These are phyloP conservation scores for Zygnema circumcarinatum DNA, from an alignment of 139 green algal species.

Conservation along the genomic window DNA sequence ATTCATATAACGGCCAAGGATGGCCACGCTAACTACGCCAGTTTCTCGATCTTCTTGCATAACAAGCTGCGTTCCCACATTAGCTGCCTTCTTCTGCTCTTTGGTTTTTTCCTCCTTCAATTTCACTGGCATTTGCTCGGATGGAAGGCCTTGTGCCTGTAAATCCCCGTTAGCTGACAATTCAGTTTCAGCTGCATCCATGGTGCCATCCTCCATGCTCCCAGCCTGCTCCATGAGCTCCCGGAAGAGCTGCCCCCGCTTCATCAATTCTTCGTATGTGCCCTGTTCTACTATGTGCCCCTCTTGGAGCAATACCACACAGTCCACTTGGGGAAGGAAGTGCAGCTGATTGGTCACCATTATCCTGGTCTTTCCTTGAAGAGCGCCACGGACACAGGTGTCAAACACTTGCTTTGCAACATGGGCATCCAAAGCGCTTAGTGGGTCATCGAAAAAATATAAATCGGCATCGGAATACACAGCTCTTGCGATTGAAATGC, in stretches of 20 bases:
- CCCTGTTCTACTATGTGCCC: slow-evolving; percentile 46
- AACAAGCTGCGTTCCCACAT: slow-evolving; percentile 26
- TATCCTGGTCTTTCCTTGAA: slow-evolving; percentile 73
- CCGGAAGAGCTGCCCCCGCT: background rate
- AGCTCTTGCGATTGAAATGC: slow-evolving; percentile 80
- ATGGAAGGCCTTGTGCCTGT: background rate
- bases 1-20: slow-evolving; percentile 36
- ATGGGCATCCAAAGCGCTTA: slow-evolving; percentile 89
- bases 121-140: background rate
- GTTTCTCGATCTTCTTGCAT: slow-evolving; percentile 20
- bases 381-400: slow-evolving; percentile 55
- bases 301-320: slow-evolving; percentile 29
- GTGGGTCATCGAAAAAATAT: slow-evolving; percentile 91
- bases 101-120: background rate
- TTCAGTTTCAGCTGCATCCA: no score
- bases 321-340: slow-evolving; percentile 54
- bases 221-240: slow-evolving; percentile 45
- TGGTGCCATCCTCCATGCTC: slow-evolving; percentile 28
- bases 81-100: slow-evolving; percentile 63
- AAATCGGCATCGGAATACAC: slow-evolving; percentile 75
- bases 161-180: background rate
- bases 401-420: slow-evolving; percentile 79
- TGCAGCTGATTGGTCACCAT: slow-evolving; percentile 84
- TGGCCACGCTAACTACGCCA: slow-evolving; percentile 20
- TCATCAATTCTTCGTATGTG: slow-evolving; percentile 22